phyloP scores from a whole-genome alignment of 2,329 filamentous ascomycete genomes.

The Fusarium continuum region DNA sequence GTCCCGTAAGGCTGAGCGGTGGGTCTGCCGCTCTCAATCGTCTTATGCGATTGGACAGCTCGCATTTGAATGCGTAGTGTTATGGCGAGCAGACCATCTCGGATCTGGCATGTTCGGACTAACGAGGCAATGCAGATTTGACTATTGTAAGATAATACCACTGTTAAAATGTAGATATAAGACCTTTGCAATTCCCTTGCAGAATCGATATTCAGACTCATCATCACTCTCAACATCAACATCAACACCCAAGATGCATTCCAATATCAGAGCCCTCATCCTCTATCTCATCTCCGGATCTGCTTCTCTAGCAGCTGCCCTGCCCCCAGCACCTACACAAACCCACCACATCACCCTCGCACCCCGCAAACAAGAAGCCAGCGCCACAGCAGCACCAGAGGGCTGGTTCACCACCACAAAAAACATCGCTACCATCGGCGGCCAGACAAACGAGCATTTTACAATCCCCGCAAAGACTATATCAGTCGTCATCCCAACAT shows the following conservation, averaged over 20 bases:
- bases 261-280: constrained; percentile 17
- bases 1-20: constrained; percentile 17
- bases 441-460: constrained; percentile 30
- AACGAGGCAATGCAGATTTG: constrained; percentile 10
- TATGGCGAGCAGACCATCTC: constrained; percentile 16
- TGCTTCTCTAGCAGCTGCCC: background rate
- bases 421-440: constrained; percentile 33
- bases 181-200: background rate
- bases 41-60: constrained; percentile 19
- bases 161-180: constrained; percentile 13
- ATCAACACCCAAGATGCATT: constrained; percentile 24
- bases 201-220: background rate
- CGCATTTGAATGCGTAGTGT: constrained; percentile 27
- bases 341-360: constrained; percentile 14
- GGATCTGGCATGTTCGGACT: constrained; percentile 4
- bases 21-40: background rate
- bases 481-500: constrained; percentile 47
- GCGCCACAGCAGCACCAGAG: constrained; percentile 14
- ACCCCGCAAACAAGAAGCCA: background rate
- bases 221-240: background rate
- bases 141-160: no score
- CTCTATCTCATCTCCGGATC: constrained; percentile 26
- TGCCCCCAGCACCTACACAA: constrained; percentile 17
- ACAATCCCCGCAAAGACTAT: constrained; percentile 47
- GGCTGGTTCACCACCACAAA: constrained; percentile 45